Evolutionary conservation across 805 yeast species (phyloP).

Genomic region (Candida alai): DNA sequence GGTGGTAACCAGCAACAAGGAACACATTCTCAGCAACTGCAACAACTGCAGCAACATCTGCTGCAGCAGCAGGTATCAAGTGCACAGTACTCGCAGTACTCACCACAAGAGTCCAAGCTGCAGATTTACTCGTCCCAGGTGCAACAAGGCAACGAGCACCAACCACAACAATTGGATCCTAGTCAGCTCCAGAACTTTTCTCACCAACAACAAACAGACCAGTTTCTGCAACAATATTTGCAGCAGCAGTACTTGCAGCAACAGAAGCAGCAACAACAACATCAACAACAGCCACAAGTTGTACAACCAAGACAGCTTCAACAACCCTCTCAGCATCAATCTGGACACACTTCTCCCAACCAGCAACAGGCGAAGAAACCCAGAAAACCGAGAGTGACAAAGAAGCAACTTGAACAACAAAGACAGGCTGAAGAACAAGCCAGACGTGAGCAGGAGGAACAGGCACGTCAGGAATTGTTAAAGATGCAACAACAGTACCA

Average conservation of each 20-base stretch:
- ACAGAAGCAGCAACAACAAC: constrained; percentile 10
- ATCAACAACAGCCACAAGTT: constrained; percentile 10
- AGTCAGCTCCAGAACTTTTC: constrained; percentile 11
- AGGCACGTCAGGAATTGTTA: constrained; percentile 3
- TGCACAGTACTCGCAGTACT: too few relatives aligned
- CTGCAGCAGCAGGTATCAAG: too few relatives aligned
- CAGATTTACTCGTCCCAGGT: constrained; percentile 7
- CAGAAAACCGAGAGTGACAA: constrained; percentile 10
- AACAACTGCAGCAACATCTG: constrained; percentile 9
- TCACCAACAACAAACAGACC: constrained; percentile 11
- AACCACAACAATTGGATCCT: constrained; percentile 14
- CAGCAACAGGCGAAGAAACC: constrained; percentile 8
- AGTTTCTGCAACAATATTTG: constrained; percentile 7
- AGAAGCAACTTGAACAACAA: constrained; percentile 13
- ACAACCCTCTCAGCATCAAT: constrained; percentile 3
- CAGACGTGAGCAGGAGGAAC: constrained; percentile 9
- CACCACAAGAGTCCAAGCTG: constrained; percentile 9
- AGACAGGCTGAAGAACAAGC: constrained; percentile 14
- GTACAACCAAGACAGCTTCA: constrained; percentile 3
- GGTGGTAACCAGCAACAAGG: constrained; percentile 15
- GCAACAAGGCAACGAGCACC: constrained; percentile 7
- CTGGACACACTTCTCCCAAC: constrained; percentile 6
- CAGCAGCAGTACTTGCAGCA: constrained; percentile 9
- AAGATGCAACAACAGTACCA: constrained; percentile 6
- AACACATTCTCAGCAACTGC: constrained; percentile 9